These are phyloP conservation scores for Nemania sp. DNA, from an alignment of 2,329 filamentous ascomycete genomes.

Conservation along the genomic window DNA sequence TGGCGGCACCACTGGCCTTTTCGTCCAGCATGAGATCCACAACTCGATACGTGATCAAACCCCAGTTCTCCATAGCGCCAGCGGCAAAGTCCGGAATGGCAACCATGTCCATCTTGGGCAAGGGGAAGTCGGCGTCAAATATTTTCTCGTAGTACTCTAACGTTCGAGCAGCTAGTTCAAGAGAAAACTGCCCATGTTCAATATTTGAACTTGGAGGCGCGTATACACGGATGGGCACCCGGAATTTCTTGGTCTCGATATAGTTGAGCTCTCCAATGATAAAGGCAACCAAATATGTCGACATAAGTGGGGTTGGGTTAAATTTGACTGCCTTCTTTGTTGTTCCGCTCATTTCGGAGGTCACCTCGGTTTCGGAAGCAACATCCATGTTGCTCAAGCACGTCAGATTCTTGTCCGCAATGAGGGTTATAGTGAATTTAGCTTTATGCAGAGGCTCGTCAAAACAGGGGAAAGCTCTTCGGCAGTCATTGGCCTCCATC, in stretches of 20 bases:
- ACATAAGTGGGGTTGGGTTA: slow-evolving; percentile 93
- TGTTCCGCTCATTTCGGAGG: slow-evolving; percentile 70
- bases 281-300: slow-evolving; percentile 93
- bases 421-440: slow-evolving; percentile 88
- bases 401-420: slow-evolving; percentile 90
- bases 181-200: slow-evolving; percentile 89
- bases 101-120: slow-evolving; percentile 97
- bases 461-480: slow-evolving; percentile 94
- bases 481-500: slow-evolving; percentile 96
- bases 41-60: slow-evolving; percentile 92
- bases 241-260: slow-evolving; percentile 91
- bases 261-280: slow-evolving; percentile 94
- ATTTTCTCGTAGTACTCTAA: slow-evolving; percentile 96
- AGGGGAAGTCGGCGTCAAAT: slow-evolving; percentile 86
- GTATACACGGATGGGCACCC: slow-evolving; percentile 93
- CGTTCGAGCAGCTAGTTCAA: slow-evolving; percentile 89
- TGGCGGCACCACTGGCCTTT: slow-evolving; percentile 87
- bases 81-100: slow-evolving; percentile 96
- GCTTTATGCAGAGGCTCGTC: slow-evolving; percentile 96
- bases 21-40: slow-evolving; percentile 93
- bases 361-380: slow-evolving; percentile 78
- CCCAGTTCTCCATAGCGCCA: slow-evolving; percentile 99
- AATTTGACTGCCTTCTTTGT: slow-evolving; percentile 90
- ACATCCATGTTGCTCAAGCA: slow-evolving; percentile 98
- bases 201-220: slow-evolving; percentile 91